Evolutionary conservation across 768 basidiomycete genomes (phyloP), one percentile per base, ranked within the genome.

Genomic region (Ramaria rubella): DNA sequence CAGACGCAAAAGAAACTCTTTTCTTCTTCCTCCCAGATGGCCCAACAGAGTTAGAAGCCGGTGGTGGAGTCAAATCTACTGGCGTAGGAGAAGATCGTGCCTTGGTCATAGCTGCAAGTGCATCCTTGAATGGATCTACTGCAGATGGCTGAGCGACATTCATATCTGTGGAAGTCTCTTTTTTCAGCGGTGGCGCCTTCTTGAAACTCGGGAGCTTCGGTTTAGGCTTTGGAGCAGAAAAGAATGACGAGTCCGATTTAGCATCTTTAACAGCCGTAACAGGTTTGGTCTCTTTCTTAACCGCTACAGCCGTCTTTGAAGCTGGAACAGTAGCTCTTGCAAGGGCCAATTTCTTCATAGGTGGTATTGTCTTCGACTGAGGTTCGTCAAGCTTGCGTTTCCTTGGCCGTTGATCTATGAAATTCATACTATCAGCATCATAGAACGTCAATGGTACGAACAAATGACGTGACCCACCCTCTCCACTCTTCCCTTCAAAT

Each of bases 231-330:
- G 89, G 87, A 38, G 86, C 85, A 53, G 90, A 91, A 70, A 93
- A 93, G 70, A 93, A 92, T 1, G 87, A 90, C 46, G 85, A 86
- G 69, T 92, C 90, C 12, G 87, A 84, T 72, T 90, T 87, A 17
- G 87, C 86, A 61, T 87, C 87, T 67, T 90, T 89, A 56, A 81
- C 77, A 2, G 73, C 65, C 2, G 69, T 53, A 9, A 72, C 73
- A 15, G 65, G 70, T 62, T 57, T 68, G 74, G 64, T 54, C 65
- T 87, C 86, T 66, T 81, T 86, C 77, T 87, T 90, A 58, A 80
- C 74, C 4, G 68, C 67, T 1, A 66, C 38, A 24, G 48, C 64
- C 40, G 69, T 57, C 46, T 70, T 70, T 8, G 67, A 57, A 77
- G 17, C 45, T 17, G 73, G 68, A 2, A 78, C 68, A n/a, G 73